These are phyloP conservation scores for Fusarium robinianum DNA, from an alignment of 2,329 filamentous ascomycete species.

Conservation along the genomic window DNA sequence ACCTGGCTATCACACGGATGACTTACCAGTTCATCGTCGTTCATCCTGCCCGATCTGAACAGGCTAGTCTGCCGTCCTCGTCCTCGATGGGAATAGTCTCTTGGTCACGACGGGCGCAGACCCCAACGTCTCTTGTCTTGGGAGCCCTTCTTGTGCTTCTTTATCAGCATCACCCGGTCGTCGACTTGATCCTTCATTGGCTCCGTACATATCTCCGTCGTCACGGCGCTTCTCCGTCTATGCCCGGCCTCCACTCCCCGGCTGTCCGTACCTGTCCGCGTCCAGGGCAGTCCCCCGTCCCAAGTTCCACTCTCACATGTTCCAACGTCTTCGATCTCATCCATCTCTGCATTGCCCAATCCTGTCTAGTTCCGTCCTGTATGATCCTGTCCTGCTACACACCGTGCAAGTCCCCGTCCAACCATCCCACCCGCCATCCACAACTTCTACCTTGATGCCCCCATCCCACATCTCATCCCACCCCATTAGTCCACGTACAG, in stretches of 20 bases:
- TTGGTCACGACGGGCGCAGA: conserved; percentile 14
- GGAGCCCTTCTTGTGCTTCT: no score
- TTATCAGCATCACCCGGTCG: conserved; percentile 9
- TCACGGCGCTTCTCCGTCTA: conserved; percentile 6
- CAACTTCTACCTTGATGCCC: conserved; percentile 16
- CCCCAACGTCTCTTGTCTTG: conserved; percentile 3
- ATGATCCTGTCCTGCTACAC: conserved; percentile 24
- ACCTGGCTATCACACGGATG: conserved; percentile 7
- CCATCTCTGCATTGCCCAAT: neutral
- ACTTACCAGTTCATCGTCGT: conserved; percentile 5
- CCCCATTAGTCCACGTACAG: conserved; percentile 34
- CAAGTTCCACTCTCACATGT: conserved; percentile 23
- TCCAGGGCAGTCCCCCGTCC: neutral
- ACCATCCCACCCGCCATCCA: conserved; percentile 10
- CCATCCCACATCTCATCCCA: conserved; percentile 13
- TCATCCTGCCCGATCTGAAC: neutral
- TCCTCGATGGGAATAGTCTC: conserved; percentile 7
- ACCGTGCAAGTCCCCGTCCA: no score
- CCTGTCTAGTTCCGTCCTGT: neutral
- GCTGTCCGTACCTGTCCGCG: conserved; percentile 14
- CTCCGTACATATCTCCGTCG: conserved; percentile 18
- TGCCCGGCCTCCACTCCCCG: conserved; percentile 20
- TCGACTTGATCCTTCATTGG: conserved; percentile 11
- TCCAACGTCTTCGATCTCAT: conserved; percentile 8
- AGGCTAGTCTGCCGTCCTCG: conserved; percentile 2